Base-by-base conservation (phyloP, 805 yeast genomes). In the Maudiozyma barnettii region DNA sequence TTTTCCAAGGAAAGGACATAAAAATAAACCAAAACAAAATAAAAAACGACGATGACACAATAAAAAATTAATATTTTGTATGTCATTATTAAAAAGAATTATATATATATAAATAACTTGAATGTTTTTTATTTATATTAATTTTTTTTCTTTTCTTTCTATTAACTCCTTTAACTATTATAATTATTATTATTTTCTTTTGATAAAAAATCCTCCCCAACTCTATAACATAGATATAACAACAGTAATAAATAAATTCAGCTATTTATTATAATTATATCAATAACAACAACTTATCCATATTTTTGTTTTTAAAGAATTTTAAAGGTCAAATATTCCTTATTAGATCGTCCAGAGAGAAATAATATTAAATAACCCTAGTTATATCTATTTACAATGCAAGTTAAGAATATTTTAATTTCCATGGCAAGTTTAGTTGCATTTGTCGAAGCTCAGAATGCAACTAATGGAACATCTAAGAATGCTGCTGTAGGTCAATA, bases 381-480 rank as follows among this genome's bases (percentile, higher is more conserved):
- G 36, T 33, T 33, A 26, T 14, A 45, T n/a, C 13, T 13, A 23
- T 19, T 19, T 23, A 42, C 19, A 35, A 52, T 52, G 55, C 48
- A 52, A 41, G 39, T 48, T 20, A 40, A 51, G 18, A 47, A 51
- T 35, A 21, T 49, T 33, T 18, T 52, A 13, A 33, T 50, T 22
- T 43, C 53, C 8, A 21, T 45, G 18, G 47, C 44, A 44, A 49
- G 54, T 39, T 30, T 51, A 18, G 31, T 46, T 26, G 44, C 47
- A n/a, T 21, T 47, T 13, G 40, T 51, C 16, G 14, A 43, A 6
- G 51, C 52, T 19, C 48, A 47, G 19, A 48, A 45, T 19, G 33
- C 46, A 9, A 10, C 36, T 14, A 45, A 35, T 23, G 31, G 16
- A 12, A 36, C 47, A 7, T 42, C 46, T 7, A 31, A 45, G 1